Evolutionary conservation across 1,284 basidiomycete species (phyloP).

Genomic region (Boletellus sp.): DNA sequence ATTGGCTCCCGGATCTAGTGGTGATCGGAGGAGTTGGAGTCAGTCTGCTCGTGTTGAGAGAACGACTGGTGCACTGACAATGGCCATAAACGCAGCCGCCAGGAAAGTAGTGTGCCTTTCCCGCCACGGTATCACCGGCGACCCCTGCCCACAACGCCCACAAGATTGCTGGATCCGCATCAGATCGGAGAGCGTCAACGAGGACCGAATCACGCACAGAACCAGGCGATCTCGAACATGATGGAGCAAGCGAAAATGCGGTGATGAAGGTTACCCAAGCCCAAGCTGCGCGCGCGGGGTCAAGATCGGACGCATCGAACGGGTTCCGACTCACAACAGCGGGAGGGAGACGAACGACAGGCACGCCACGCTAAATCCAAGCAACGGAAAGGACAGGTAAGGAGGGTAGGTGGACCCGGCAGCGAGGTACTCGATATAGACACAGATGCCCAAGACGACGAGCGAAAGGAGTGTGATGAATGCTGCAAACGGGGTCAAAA

Average conservation of each 20-base stretch:
- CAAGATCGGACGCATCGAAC: neutral
- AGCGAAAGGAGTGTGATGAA: slow-evolving; percentile 16
- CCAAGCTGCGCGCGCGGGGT: slow-evolving; percentile 13
- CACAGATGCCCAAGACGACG: slow-evolving; percentile 22
- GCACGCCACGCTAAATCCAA: slow-evolving; percentile 14
- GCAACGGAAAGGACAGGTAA: slow-evolving; percentile 11
- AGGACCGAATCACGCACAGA: slow-evolving; percentile 15
- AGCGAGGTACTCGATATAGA: slow-evolving; percentile 12
- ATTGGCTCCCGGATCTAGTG: slow-evolving; percentile 10
- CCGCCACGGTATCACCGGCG: slow-evolving; percentile 12
- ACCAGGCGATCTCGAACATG: slow-evolving; percentile 25
- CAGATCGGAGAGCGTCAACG: neutral
- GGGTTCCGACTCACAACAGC: slow-evolving; percentile 20
- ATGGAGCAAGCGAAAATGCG: slow-evolving; percentile 21
- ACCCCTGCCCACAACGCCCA: slow-evolving; percentile 22
- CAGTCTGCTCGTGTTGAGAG: neutral
- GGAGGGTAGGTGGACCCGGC: neutral
- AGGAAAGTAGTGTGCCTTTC: slow-evolving; percentile 10
- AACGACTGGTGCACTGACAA: slow-evolving; percentile 5
- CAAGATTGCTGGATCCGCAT: slow-evolving; percentile 16
- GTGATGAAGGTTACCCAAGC: slow-evolving; percentile 8
- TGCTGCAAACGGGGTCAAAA: slow-evolving; percentile 9
- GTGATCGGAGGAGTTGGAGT: neutral
- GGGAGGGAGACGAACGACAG: slow-evolving; percentile 23
- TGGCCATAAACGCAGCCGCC: slow-evolving; percentile 15